Percentiles rank a stretch among this genome's conserved stretches.
Conservation (phyloP, 768 basidiomycete genomes). For the Lactarius akahatsu region DNA sequence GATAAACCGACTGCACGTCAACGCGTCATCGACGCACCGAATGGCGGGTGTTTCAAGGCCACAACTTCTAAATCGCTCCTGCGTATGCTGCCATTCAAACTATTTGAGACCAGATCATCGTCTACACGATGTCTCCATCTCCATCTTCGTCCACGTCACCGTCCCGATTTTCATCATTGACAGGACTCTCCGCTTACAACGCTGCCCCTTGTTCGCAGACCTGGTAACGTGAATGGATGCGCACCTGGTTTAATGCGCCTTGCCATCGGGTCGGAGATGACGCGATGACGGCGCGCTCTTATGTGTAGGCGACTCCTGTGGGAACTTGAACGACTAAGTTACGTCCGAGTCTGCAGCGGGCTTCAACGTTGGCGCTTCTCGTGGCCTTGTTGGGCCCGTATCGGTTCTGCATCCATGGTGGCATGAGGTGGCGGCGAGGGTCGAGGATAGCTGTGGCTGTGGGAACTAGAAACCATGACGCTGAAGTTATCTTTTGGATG, state of each 20-base stretch:
- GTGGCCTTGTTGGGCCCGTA: constrained; percentile 59
- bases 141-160: constrained; percentile 32
- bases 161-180: constrained; percentile 16
- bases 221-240: constrained; percentile 69
- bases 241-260: constrained; percentile 43
- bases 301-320: constrained; percentile 53
- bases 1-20: not conserved
- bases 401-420: constrained; percentile 30
- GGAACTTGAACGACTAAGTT: constrained; percentile 78
- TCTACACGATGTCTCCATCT: constrained; percentile 2
- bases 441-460: constrained; percentile 32
- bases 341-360: constrained; percentile 39
- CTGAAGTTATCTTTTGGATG: no score
- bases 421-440: constrained; percentile 36
- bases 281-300: constrained; percentile 48
- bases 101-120: constrained; percentile 19
- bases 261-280: constrained; percentile 36
- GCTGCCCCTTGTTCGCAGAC: constrained; percentile 38
- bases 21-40: no score
- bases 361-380: constrained; percentile 73
- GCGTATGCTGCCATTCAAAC: no score
- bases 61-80: no score
- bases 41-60: no score
- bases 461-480: constrained; percentile 40
- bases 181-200: not conserved